Conservation (phyloP, 352 stramenopile genomes). For the Phytophthora lateralis region DNA sequence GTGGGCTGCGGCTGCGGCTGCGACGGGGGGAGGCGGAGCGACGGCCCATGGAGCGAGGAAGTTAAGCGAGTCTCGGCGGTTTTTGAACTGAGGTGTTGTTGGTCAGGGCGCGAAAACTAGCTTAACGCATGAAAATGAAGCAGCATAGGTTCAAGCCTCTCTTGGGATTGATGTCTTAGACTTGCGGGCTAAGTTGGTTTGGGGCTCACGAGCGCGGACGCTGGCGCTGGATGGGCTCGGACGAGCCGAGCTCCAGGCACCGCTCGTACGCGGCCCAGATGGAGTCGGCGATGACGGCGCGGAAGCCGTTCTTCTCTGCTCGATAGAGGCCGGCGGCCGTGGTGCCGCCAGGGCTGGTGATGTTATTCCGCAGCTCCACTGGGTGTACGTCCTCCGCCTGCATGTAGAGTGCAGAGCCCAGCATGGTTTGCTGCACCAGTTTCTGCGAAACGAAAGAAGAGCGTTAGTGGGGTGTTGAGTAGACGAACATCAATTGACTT, state of each 20-base stretch:
- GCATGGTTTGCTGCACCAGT: slow-evolving; percentile 94
- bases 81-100: slow-evolving; percentile 9
- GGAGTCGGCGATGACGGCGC: slow-evolving; percentile 92
- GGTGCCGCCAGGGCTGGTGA: slow-evolving; percentile 94
- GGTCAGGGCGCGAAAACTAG: neutral
- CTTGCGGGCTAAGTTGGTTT: neutral
- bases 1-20: slow-evolving; percentile 42
- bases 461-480: slow-evolving; percentile 1
- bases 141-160: neutral
- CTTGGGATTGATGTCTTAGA: neutral
- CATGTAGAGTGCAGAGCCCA: slow-evolving; percentile 93
- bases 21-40: slow-evolving; percentile 58
- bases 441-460: slow-evolving; percentile 46
- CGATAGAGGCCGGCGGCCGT: slow-evolving; percentile 95
- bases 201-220: slow-evolving; percentile 59
- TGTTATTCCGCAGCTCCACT: slow-evolving; percentile 93
- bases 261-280: slow-evolving; percentile 96
- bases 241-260: slow-evolving; percentile 92
- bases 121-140: neutral
- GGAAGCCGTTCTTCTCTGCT: slow-evolving; percentile 96
- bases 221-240: slow-evolving; percentile 69
- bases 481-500: neutral
- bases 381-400: slow-evolving; percentile 92
- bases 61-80: neutral
- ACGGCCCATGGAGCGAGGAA: slow-evolving; percentile 37